These are phyloP conservation scores for Themeda triandra DNA, from an alignment of 176 grass and related monocot species.

Conservation along the genomic window DNA sequence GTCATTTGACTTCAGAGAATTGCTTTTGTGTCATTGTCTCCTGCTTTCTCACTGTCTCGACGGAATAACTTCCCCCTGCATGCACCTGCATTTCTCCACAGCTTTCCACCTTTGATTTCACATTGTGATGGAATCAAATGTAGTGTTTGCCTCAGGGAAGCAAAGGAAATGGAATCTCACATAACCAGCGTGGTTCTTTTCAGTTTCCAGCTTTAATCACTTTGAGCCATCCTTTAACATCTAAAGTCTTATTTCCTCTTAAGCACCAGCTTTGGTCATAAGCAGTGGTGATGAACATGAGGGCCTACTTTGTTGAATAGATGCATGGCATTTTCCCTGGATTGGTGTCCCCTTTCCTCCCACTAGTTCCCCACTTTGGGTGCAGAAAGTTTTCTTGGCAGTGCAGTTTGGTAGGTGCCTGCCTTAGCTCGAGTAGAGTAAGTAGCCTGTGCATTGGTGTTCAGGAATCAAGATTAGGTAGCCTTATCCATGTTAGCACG, in stretches of 20 bases:
- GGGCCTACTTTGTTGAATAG: constrained; percentile 3
- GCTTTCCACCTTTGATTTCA: constrained; percentile 33
- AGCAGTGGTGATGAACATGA: too few relatives aligned
- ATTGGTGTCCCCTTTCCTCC: constrained; percentile 19
- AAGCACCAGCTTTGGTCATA: not conserved
- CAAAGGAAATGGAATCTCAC: constrained; percentile 27
- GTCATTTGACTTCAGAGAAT: not conserved
- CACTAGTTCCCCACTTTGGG: constrained; percentile 41
- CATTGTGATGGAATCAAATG: constrained; percentile 14
- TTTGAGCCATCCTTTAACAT: constrained; percentile 7
- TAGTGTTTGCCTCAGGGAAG: constrained; percentile 40
- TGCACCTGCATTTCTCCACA: not conserved
- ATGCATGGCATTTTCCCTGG: constrained; percentile 9
- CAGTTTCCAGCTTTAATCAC: not conserved
- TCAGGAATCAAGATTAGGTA: constrained; percentile 23
- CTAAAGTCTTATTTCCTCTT: not conserved
- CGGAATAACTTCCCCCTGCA: not conserved
- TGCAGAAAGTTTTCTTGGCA: constrained; percentile 28
- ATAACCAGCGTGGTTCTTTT: not conserved
- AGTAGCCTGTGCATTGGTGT: not conserved
- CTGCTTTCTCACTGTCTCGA: constrained; percentile 11
- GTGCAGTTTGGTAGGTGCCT: constrained; percentile 19
- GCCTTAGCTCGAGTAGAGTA: not conserved
- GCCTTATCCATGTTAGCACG: constrained; percentile 14
- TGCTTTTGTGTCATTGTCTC: not conserved